A percentile compares a stretch with the other conserved stretches of the same genome.
Conservation (phyloP, 345 rosid genomes). For the Mallotus nudiflorus region DNA sequence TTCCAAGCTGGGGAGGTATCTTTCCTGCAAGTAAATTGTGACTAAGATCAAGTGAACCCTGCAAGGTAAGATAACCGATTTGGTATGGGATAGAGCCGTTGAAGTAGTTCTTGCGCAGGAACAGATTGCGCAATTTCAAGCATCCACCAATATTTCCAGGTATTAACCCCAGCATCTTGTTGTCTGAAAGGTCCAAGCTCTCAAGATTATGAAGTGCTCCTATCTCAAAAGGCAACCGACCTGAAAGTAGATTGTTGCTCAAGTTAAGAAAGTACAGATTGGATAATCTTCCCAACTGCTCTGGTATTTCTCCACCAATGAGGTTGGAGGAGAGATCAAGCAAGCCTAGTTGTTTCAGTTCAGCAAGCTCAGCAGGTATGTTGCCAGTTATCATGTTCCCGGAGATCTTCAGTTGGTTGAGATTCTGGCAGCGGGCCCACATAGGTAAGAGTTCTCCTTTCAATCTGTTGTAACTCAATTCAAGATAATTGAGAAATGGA, state of each 20-base stretch:
- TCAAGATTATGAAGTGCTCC: no score
- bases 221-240: no score
- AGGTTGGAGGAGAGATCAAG: conserved; percentile 43
- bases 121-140: no score
- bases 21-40: conserved; percentile 25
- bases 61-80: background rate
- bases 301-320: conserved; percentile 33
- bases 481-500: no score
- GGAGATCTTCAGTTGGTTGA: conserved; percentile 3
- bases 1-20: conserved; percentile 24
- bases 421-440: no score
- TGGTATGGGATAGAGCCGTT: no score
- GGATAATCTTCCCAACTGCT: conserved; percentile 26
- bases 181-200: no score
- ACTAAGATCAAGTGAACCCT: conserved; percentile 30
- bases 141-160: no score
- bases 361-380: conserved; percentile 33
- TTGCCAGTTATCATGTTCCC: conserved; percentile 26
- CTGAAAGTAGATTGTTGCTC: conserved; percentile 32
- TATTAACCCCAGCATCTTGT: no score
- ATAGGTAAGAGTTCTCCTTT: no score
- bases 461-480: no score
- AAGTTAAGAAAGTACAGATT: conserved; percentile 26
- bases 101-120: no score
- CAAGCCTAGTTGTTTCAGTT: conserved; percentile 8